Conservation (phyloP, 257 asterid genomes). For the Verbascum thapsus region DNA sequence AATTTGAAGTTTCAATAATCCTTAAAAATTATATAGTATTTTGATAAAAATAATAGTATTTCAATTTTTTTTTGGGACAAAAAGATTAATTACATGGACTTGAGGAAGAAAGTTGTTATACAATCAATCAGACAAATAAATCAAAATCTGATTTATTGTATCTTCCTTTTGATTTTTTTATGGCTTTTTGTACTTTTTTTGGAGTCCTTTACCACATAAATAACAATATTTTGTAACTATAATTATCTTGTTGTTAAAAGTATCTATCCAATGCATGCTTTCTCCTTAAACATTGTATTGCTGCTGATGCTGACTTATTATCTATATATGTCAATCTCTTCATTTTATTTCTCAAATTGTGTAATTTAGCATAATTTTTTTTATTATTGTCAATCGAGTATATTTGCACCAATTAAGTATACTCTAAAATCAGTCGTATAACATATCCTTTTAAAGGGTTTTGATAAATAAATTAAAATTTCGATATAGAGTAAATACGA, state of each 20-base stretch:
- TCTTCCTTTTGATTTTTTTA: neutral
- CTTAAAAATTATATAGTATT: neutral
- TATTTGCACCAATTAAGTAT: too few relatives aligned
- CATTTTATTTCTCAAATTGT: neutral
- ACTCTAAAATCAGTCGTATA: too few relatives aligned
- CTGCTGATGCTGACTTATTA: slow-evolving; percentile 30
- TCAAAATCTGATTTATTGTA: slow-evolving; percentile 14
- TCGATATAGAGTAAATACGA: too few relatives aligned
- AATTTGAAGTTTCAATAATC: too few relatives aligned
- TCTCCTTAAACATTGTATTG: slow-evolving; percentile 36
- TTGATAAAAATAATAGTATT: slow-evolving; percentile 7
- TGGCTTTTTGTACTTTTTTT: neutral
- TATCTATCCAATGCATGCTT: slow-evolving; percentile 28
- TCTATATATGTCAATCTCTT: neutral
- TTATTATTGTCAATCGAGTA: too few relatives aligned
- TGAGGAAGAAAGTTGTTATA: slow-evolving; percentile 20
- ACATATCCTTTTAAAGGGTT: too few relatives aligned
- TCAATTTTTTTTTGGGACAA: neutral
- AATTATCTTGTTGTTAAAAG: slow-evolving; percentile 21
- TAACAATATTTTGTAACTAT: neutral
- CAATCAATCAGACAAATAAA: slow-evolving; percentile 19
- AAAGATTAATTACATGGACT: neutral
- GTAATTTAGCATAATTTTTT: too few relatives aligned
- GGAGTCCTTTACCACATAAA: neutral
- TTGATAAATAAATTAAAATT: too few relatives aligned